phyloP scores from a whole-genome alignment of 495 filamentous ascomycete genomes.

The Chaetomium tenue region DNA sequence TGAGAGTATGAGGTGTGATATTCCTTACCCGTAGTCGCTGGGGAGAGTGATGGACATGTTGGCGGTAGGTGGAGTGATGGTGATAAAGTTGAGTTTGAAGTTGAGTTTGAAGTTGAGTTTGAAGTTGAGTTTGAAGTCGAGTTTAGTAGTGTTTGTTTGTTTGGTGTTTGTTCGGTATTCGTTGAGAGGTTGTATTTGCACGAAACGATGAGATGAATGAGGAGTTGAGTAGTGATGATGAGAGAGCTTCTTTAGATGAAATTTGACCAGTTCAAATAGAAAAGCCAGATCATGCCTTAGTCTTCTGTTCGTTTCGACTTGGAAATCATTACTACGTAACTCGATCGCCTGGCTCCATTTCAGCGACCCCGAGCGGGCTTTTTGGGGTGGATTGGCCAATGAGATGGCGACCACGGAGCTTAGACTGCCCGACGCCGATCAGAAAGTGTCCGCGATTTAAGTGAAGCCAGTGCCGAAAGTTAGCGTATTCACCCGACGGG shows the following conservation, averaged over 20 bases:
- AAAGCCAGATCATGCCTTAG: conserved; percentile 4
- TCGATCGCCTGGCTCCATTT: not conserved
- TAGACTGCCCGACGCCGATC: conserved; percentile 11
- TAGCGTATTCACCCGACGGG: not conserved
- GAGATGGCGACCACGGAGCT: not conserved
- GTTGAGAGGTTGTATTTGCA: no score
- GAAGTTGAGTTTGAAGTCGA: not conserved
- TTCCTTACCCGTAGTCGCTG: conserved; percentile 44
- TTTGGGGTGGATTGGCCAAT: conserved; percentile 8
- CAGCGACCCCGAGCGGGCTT: not conserved
- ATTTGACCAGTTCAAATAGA: conserved; percentile 8
- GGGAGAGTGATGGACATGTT: conserved; percentile 39
- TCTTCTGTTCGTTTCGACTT: conserved; percentile 10
- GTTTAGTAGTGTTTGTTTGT: no score
- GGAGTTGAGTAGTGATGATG: not conserved
- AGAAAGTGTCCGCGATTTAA: conserved; percentile 15
- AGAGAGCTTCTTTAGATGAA: not conserved
- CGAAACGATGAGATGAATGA: not conserved
- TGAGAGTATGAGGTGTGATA: not conserved
- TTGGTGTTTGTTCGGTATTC: no score
- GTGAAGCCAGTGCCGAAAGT: not conserved
- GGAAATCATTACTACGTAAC: conserved; percentile 10
- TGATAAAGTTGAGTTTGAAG: not conserved
- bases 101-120: not conserved
- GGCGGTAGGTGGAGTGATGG: conserved; percentile 6